Evolutionary conservation across 768 basidiomycete genomes (phyloP).

Genomic region (Lentinus tigrinus): DNA sequence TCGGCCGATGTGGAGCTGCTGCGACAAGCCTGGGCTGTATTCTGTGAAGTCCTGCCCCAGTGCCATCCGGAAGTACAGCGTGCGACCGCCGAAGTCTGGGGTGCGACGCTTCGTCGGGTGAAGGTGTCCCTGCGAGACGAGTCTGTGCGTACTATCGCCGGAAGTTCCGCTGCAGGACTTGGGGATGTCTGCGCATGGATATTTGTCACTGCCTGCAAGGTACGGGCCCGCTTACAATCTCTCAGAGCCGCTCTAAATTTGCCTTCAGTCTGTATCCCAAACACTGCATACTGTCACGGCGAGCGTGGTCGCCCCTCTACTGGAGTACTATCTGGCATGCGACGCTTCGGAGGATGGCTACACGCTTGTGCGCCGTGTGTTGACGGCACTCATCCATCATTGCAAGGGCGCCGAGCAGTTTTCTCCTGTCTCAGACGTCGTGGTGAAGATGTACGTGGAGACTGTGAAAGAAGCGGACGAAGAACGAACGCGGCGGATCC

Average conservation of each 20-base stretch:
- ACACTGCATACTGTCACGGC: conserved; percentile 76
- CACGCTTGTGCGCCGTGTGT: conserved; percentile 63
- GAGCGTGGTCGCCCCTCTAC: conserved; percentile 57
- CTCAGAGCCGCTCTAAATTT: too few relatives aligned
- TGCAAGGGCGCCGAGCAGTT: conserved; percentile 71
- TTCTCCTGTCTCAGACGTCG: conserved; percentile 49
- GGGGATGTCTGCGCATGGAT: conserved; percentile 74
- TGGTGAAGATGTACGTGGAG: conserved; percentile 42
- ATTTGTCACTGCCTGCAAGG: conserved; percentile 78
- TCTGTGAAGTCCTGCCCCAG: conserved; percentile 50
- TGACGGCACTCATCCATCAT: conserved; percentile 84
- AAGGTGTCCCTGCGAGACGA: conserved; percentile 57
- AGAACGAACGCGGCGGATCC: conserved; percentile 47
- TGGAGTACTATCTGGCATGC: conserved; percentile 52
- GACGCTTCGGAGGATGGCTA: conserved; percentile 42
- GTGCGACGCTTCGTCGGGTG: conserved; percentile 67
- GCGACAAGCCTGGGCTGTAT: conserved; percentile 56
- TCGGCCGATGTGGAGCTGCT: conserved; percentile 51
- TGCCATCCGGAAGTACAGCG: conserved; percentile 74
- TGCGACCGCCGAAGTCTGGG: conserved; percentile 87
- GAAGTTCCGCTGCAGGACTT: conserved; percentile 39
- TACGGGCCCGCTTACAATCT: too few relatives aligned
- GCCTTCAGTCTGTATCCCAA: conserved; percentile 70
- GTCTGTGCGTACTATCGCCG: conserved; percentile 55
- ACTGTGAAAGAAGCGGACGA: conserved; percentile 17